Base-by-base conservation (phyloP, 1,284 basidiomycete species). In the Ganoderma resinaceum region DNA sequence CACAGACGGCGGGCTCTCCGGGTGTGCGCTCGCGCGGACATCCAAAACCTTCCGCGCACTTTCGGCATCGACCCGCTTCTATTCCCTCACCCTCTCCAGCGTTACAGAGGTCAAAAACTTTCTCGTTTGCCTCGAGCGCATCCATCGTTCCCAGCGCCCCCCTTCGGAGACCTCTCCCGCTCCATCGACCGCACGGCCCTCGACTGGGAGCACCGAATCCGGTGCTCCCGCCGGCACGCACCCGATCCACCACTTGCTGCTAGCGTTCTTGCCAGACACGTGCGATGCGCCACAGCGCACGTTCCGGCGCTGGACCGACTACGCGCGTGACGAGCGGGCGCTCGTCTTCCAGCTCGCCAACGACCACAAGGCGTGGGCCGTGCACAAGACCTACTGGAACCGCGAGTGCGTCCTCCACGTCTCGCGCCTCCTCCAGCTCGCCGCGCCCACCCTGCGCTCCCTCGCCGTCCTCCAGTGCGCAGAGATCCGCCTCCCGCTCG, bases 231-330 rank as follows among this genome's bases (percentile, higher is more conserved):
- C 23, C 46, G 46, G 46, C 23, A 0, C 23, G 23, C 46, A 63
- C 8, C 60, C 66, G 16, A 62, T 73, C 55, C 70, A 66, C 29
- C 62, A 73, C 64, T 62, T 73, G 29, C 58, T 73, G 37, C 60
- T 73, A 18, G 64, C 70, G 1, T 71, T 73, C 68, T 53, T 73
- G 26, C 66, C 69, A 18, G 58, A 52, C 37, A 66, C 62, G 26
- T 71, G 69, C 66, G 72, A 73, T 65, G 70, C 72, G n/a, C 72
- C 72, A 8, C 64, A 63, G 33, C 72, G 72, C 61, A 53, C 61
- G 59, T 67, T 65, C 63, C 67, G 70, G 6, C 63, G 65, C 20
- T 71, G 69, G 69, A 69, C 64, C 7, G 66, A 73, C 69, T 73
- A 71, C 42, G 64, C 70, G 23, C 72, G 68, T 60, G 55, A 42